Percentiles rank a stretch among this genome's conserved stretches.
Conservation (phyloP, 1,139 yeast species). For the Hyphopichia fennica region DNA sequence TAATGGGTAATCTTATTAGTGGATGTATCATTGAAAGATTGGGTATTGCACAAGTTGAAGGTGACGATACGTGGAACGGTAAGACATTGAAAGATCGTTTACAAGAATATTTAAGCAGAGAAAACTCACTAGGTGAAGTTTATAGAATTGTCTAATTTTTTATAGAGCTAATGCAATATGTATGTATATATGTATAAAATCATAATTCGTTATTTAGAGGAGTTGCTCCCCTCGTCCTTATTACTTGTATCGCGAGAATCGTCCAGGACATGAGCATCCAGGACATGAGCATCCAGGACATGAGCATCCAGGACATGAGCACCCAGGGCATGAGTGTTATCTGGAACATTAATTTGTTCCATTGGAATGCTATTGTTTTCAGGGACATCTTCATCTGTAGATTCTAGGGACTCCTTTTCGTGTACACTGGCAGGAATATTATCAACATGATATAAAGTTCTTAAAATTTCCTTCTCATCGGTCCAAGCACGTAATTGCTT, state of each 20-base stretch:
- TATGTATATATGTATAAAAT: neutral
- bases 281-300: too few species aligned
- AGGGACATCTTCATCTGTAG: neutral
- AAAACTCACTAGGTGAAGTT: constrained; percentile 1
- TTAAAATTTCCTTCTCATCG: constrained; percentile 39
- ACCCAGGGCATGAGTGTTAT: too few species aligned
- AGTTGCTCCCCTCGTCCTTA: neutral
- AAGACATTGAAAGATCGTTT: constrained; percentile 29
- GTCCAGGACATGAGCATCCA: neutral
- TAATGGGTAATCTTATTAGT: constrained; percentile 76
- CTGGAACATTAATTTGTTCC: too few species aligned
- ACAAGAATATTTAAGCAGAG: constrained; percentile 17
- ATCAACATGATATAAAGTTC: constrained; percentile 21
- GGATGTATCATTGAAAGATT: constrained; percentile 75
- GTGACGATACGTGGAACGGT: constrained; percentile 55
- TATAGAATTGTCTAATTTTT: neutral
- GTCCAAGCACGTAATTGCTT: constrained; percentile 54
- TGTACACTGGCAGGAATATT: neutral
- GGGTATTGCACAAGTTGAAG: constrained; percentile 58
- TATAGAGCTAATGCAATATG: neutral
- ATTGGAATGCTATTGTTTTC: too few species aligned
- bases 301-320: too few species aligned
- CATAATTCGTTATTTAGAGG: neutral
- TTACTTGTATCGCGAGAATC: neutral
- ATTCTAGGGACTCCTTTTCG: too few species aligned